Evolutionary conservation across 202 grass and related monocot genomes (phyloP), one percentile per base, ranked within the genome.

Genomic region (Zoysia matrella): DNA sequence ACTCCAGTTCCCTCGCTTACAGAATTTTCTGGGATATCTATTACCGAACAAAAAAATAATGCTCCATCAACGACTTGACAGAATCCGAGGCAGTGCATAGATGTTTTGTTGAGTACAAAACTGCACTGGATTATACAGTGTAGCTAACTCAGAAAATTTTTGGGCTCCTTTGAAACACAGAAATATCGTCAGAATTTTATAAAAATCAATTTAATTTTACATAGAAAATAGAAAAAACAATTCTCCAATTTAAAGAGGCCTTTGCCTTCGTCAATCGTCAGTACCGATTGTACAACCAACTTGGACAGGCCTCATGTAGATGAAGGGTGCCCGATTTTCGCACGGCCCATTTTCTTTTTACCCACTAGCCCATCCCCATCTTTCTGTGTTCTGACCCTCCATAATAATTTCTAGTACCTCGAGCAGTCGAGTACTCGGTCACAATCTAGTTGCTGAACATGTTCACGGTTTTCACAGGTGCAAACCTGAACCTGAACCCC

Each of bases 1-100:
- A 95, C 52, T 95, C 90, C 49, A 95, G 77, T 69, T 90, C 80
- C 80, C 77, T 86, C 84, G 89, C 30, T 36, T 36, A 87, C 11
- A 95, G 88, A 83, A 98, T 88, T 78, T 87, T 92, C 47, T 84
- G 74, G 47, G 76, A 83, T 43, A 89, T 91, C 96, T 98, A 80
- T 88, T 67, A 64, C 79, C 44, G 78, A 71, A 52, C 41, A 79
- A 65, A 36, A 36, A 36, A 67, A 15, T 46, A 66, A 69, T 69
- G 64, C 12, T 67, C 66, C 12, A 62, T 71, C 65, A 75, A 50
- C 74, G 36, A 55, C 42, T 80, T 52, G 6, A 71, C 47, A 79
- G 30, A 36, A 36, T 36, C 30, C 30, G 54, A 58, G 11, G 43
- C 3, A 45, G 3, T 57, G 10, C 30, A 69, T 49, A 46, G 45